Percentiles rank a stretch among this genome's conserved stretches.
phyloP scores from a whole-genome alignment of 345 rosid species.

The Salix koriyanagi region DNA sequence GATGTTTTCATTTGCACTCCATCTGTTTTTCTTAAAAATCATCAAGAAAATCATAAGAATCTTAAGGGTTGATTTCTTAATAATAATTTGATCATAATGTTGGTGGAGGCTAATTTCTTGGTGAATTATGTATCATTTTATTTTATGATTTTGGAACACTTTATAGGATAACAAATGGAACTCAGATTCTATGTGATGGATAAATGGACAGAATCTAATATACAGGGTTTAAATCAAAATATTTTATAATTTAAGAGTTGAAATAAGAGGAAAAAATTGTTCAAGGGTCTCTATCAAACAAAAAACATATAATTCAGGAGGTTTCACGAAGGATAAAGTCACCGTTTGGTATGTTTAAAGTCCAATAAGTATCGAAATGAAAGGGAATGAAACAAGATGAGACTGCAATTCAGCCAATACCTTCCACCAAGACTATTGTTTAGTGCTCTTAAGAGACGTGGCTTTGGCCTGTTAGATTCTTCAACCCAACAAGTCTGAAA shows the following conservation, averaged over 20 bases:
- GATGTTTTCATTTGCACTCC: not conserved
- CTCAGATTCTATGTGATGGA: not conserved
- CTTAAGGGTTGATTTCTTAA: not conserved
- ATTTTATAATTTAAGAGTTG: not conserved
- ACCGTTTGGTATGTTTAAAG: not conserved
- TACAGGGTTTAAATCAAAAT: not conserved
- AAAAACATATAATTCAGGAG: not conserved
- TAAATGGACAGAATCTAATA: not conserved
- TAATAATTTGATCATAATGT: not conserved
- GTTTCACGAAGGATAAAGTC: not conserved
- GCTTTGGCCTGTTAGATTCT: constrained; percentile 67
- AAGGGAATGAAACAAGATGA: not conserved
- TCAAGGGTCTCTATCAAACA: not conserved
- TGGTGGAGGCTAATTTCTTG: not conserved
- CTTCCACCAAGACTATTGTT: constrained; percentile 81
- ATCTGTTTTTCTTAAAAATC: not conserved
- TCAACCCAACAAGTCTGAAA: constrained; percentile 79
- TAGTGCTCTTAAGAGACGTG: constrained; percentile 84
- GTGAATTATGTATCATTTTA: not conserved
- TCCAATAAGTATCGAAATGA: not conserved
- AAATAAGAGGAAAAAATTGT: not conserved
- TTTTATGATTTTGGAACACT: not conserved
- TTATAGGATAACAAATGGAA: not conserved
- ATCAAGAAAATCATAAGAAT: not conserved
- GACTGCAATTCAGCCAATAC: constrained; percentile 24